Evolutionary conservation across 768 basidiomycete species (phyloP).

Genomic region (Leccinum barrowsii): DNA sequence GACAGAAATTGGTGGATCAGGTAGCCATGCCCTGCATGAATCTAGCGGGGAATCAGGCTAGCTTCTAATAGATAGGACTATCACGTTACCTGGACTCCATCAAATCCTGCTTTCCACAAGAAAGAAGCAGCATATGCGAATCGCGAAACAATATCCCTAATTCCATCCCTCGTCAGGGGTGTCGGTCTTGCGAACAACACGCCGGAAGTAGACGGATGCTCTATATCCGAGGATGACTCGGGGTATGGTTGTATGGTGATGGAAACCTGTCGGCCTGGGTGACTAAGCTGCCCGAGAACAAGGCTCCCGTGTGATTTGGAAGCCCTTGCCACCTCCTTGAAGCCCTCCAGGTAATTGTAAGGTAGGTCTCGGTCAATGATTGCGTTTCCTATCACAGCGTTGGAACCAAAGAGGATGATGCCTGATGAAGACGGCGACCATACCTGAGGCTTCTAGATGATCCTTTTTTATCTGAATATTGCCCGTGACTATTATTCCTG

Average conservation of each 20-base stretch:
- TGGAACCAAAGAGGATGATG: not conserved
- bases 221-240: slow-evolving; percentile 32
- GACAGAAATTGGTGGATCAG: slow-evolving; percentile 49
- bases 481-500: slow-evolving; percentile 32
- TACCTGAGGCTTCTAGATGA: slow-evolving; percentile 34
- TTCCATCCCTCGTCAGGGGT: slow-evolving; percentile 44
- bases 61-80: not conserved
- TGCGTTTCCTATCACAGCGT: slow-evolving; percentile 23
- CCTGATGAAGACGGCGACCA: not conserved
- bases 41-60: slow-evolving; percentile 15
- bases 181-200: slow-evolving; percentile 30
- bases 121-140: slow-evolving; percentile 55
- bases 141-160: slow-evolving; percentile 45
- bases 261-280: slow-evolving; percentile 34
- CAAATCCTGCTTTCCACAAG: slow-evolving; percentile 58
- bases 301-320: slow-evolving; percentile 30
- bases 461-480: slow-evolving; percentile 35
- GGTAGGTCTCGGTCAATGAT: slow-evolving; percentile 31
- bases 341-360: slow-evolving; percentile 21
- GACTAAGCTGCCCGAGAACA: slow-evolving; percentile 32
- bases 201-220: slow-evolving; percentile 32
- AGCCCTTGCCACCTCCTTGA: slow-evolving; percentile 24
- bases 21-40: slow-evolving; percentile 45
- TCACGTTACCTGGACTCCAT: slow-evolving; percentile 50
- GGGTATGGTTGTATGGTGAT: slow-evolving; percentile 35